A percentile compares a stretch with the other conserved stretches of the same genome.
These are phyloP conservation scores for Mortierella sp. DNA, from an alignment of 371 early-diverging fungal genomes.

Conservation along the genomic window DNA sequence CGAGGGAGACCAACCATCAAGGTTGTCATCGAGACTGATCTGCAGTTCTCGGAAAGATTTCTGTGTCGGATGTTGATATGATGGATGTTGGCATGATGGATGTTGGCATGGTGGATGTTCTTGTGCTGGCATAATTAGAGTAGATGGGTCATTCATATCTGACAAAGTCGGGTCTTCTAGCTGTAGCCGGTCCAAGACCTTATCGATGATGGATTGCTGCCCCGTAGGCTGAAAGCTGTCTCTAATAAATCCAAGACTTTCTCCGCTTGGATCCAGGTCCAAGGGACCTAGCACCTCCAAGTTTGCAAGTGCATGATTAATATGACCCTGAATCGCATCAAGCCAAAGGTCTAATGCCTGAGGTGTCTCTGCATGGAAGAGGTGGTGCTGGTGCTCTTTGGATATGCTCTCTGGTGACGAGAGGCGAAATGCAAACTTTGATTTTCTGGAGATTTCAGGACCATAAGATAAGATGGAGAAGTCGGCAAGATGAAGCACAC, in stretches of 20 bases:
- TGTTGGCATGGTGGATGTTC: conserved; percentile 18
- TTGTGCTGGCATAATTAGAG: conserved; percentile 39
- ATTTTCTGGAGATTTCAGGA: conserved; percentile 30
- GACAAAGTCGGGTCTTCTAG: conserved; percentile 35
- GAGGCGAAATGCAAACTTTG: conserved; percentile 39
- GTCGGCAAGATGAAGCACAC: conserved; percentile 33
- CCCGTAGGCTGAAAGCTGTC: background rate
- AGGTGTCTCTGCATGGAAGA: conserved; percentile 28
- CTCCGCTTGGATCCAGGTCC: background rate
- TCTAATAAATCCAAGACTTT: background rate
- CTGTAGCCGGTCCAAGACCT: conserved; percentile 37
- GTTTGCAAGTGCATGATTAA: conserved; percentile 24
- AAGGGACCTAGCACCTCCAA: background rate
- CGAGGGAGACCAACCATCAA: conserved; percentile 25
- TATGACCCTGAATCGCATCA: conserved; percentile 26
- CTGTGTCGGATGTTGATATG: background rate
- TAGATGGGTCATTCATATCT: conserved; percentile 48
- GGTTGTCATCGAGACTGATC: conserved; percentile 10
- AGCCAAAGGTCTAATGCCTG: conserved; percentile 39
- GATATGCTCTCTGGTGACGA: conserved; percentile 28
- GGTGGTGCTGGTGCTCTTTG: too few species aligned
- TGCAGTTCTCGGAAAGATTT: background rate
- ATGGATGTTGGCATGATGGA: too few species aligned
- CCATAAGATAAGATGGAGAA: conserved; percentile 25
- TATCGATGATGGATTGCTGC: conserved; percentile 38